Evolutionary conservation across 805 yeast species (phyloP).

Genomic region (Starmerella apis): DNA sequence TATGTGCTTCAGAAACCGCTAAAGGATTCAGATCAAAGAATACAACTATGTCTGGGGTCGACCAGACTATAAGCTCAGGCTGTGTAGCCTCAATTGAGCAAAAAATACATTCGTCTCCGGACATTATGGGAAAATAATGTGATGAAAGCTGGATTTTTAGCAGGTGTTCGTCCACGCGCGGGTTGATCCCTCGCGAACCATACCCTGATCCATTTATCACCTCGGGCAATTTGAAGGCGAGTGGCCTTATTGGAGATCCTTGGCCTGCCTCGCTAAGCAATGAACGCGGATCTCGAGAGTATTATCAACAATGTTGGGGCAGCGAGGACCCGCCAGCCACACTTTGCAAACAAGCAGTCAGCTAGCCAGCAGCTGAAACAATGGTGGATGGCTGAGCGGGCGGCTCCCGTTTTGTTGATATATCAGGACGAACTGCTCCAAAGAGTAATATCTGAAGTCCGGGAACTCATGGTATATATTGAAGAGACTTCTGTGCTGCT

Average conservation of each 20-base stretch:
- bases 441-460: slow-evolving; percentile 47
- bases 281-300: slow-evolving; percentile 35
- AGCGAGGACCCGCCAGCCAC: slow-evolving; percentile 19
- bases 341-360: not conserved
- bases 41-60: slow-evolving; percentile 29
- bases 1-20: slow-evolving; percentile 31
- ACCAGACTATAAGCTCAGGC: slow-evolving; percentile 25
- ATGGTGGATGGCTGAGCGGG: slow-evolving; percentile 76
- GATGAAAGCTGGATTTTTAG: too few relatives aligned
- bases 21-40: slow-evolving; percentile 34
- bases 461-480: slow-evolving; percentile 61
- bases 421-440: slow-evolving; percentile 55
- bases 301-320: slow-evolving; percentile 61
- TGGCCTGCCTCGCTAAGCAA: not conserved
- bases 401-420: slow-evolving; percentile 76
- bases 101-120: slow-evolving; percentile 25
- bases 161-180: too few relatives aligned
- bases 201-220: not conserved
- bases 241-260: too few relatives aligned
- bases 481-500: slow-evolving; percentile 70
- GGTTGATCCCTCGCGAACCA: not conserved
- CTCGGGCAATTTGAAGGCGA: too few relatives aligned
- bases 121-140: not conserved
- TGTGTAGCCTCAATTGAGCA: slow-evolving; percentile 26
- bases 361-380: slow-evolving; percentile 35